Base-by-base conservation (phyloP, 768 basidiomycete species). In the Boletus rubroflammeus region DNA sequence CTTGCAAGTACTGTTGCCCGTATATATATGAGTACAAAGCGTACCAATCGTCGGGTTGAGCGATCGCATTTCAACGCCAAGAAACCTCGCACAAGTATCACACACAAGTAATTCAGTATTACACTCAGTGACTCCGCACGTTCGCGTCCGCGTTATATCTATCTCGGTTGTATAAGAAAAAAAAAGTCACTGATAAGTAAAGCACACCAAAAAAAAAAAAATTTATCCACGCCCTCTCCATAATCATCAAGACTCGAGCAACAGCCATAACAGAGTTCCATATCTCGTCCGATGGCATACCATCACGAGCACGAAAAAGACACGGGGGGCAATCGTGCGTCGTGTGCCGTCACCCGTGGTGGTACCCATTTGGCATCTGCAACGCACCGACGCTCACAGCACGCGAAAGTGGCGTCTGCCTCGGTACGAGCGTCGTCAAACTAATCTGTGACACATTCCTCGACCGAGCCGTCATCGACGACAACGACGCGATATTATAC, bases 401-500 rank as follows among this genome's bases (percentile, higher is more conserved):
- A 56, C 78, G 74, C 60, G 71, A 72, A 15, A 73, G 55, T 8
- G 74, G 65, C 46, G 55, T 59, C 49, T 72, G 75, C 48, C 84
- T 76, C 40, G 85, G 76, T 31, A 76, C 70, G 54, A 82, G 65
- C n/a, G 72, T 75, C 35, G 81, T 75, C 38, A 88, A 64, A 64
- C 79, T 88, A 66, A 83, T 78, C 67, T 83, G 80, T 5, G 86
- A 88, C 8, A 77, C 75, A 58, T 87, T 89, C 59, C 84, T 75
- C 59, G 87, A 89, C 15, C 87, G 80, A 46, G 81, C 73, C 3
- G 50, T 55, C 46, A 66, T 55, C 26, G 80, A 77, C 50, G 81
- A 73, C 46, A 80, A 67, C 23, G 73, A 73, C 54, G 75, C 68
- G 13, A 69, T 53, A 43, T 69, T 73, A 63, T 66, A 72, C 65